Evolutionary conservation across 148 eudicot species (phyloP), one percentile per base, ranked within the genome.

Genomic region (Fagopyrum tataricum): DNA sequence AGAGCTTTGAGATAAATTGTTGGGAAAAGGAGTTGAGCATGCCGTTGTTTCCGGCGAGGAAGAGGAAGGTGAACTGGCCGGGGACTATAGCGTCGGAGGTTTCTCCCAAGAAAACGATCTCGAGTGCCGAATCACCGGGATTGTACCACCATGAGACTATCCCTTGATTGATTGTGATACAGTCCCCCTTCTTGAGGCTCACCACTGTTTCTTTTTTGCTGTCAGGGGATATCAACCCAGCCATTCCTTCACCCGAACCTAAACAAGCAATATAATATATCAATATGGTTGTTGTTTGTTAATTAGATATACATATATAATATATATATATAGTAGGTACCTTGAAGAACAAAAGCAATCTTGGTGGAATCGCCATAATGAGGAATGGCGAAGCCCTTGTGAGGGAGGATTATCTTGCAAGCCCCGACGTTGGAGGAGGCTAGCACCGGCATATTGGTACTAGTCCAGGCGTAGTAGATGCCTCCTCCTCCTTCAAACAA

Each of bases 111-210:
- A 81, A 85, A 0, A 87, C 72, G 5, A 83, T 31, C 10, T 75
- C 56, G 4, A 73, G 17, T 0, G 74, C 82, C 0, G 80, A 44
- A 52, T 85, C 87, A 18, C 80, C 79, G 12, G 76, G 73, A 24
- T 87, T 87, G 64, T 72, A 87, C 91, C 91, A 87, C 91, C 88
- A 87, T 2, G 91, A 87, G 6, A 81, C 73, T 2, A 8, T 71
- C 6, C 88, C 88, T 3, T 21, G 17, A 1, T 52, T 70, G 9
- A 87, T 67, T 3, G 78, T 79, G 14, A 87, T 43, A 15, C 74
- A 77, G n/a, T 85, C 84, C 2, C 88, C 88, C 49, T 85, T 58
- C 37, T 78, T 75, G 9, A 83, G 72, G 4, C 44, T 70, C 26
- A 83, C 56, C 43, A 87, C 82, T 10, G 74, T 80, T 69, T 81